phyloP scores from a whole-genome alignment of 2,329 filamentous ascomycete species.

The Epichloe amarillans region DNA sequence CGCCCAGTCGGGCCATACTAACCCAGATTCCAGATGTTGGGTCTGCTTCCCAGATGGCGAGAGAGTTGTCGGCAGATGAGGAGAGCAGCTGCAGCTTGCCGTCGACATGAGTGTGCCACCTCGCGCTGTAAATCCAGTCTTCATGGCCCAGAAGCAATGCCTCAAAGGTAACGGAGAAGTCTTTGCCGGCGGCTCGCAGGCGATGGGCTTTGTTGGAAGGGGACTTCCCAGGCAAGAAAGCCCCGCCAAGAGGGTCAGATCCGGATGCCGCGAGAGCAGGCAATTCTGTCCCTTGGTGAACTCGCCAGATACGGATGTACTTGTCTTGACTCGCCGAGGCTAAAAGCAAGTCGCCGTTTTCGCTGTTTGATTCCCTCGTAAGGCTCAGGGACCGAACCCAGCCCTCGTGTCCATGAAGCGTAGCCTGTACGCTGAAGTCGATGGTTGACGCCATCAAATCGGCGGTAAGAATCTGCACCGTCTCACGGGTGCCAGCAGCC shows the following conservation, averaged over 20 bases:
- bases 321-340: constrained; percentile 96
- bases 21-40: constrained; percentile 79
- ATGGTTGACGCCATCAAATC: constrained; percentile 23
- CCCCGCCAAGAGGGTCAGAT: constrained; percentile 43
- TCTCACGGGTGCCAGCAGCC: constrained; percentile 70
- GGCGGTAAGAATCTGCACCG: constrained; percentile 67
- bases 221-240: constrained; percentile 52
- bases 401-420: constrained; percentile 78
- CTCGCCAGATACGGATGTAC: constrained; percentile 85
- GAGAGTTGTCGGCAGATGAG: constrained; percentile 86
- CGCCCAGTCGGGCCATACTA: constrained; percentile 71
- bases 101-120: constrained; percentile 48
- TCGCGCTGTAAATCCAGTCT: constrained; percentile 91
- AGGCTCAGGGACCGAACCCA: constrained; percentile 88
- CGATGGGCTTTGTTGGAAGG: constrained; percentile 82
- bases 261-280: constrained; percentile 39
- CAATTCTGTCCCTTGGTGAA: constrained; percentile 57
- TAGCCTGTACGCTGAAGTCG: constrained; percentile 60
- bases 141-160: constrained; percentile 89
- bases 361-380: constrained; percentile 41
- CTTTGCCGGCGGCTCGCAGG: constrained; percentile 46
- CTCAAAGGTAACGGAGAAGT: constrained; percentile 82
- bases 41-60: constrained; percentile 87
- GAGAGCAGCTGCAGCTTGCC: constrained; percentile 62
- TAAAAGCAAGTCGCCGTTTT: constrained; percentile 57